Evolutionary conservation across 1,284 basidiomycete species (phyloP).

Genomic region (Cutaneotrichosporon sp.): DNA sequence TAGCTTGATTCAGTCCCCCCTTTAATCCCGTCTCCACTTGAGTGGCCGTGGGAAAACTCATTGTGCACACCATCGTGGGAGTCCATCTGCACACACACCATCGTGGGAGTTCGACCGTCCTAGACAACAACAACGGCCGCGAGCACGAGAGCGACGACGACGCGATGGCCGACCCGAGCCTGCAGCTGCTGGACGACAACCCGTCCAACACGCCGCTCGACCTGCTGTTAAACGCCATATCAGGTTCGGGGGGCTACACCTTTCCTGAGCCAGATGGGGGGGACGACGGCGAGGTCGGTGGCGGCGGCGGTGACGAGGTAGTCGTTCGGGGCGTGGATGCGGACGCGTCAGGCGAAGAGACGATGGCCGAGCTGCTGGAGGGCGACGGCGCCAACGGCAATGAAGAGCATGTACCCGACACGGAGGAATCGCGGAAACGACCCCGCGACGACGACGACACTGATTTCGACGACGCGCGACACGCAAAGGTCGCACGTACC

Average conservation of each 20-base stretch:
- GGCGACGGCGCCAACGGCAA: background rate
- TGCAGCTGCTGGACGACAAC: constrained; percentile 16
- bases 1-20: no score
- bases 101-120: constrained; percentile 19
- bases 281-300: background rate
- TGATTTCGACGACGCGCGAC: constrained; percentile 4
- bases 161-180: background rate
- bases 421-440: background rate
- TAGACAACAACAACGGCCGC: background rate
- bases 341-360: background rate
- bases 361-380: constrained; percentile 1
- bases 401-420: background rate
- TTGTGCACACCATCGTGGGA: background rate
- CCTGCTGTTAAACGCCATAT: constrained; percentile 43
- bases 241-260: constrained; percentile 16
- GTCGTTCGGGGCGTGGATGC: constrained; percentile 1
- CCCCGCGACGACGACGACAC: background rate
- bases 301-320: background rate
- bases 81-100: background rate
- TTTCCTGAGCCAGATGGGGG: background rate
- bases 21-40: no score
- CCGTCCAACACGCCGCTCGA: constrained; percentile 30
- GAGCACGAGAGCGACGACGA: background rate
- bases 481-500: constrained; percentile 10
- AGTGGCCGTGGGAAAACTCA: no score